Percentiles rank a stretch among this genome's conserved stretches.
phyloP scores from a whole-genome alignment of 1,139 yeast species.

The Yamadazyma taylorii region DNA sequence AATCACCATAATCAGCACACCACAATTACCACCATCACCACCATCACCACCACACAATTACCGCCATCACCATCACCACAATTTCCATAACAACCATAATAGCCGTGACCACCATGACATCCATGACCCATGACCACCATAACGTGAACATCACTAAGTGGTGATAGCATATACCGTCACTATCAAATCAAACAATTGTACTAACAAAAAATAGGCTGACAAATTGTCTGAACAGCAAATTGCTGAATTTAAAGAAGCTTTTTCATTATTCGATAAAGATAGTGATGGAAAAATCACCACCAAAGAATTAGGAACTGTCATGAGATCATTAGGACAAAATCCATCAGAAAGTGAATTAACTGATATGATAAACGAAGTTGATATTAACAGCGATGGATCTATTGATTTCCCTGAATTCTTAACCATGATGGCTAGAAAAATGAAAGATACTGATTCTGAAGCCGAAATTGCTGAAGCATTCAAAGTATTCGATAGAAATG shows the following conservation, averaged over 20 bases:
- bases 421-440: conserved; percentile 91
- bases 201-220: conserved; percentile 53
- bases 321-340: conserved; percentile 96
- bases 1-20: too few species aligned
- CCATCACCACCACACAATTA: too few species aligned
- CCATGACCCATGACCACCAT: too few species aligned
- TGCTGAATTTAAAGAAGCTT: conserved; percentile 96
- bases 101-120: too few species aligned
- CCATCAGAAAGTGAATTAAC: conserved; percentile 95
- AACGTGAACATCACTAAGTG: too few species aligned
- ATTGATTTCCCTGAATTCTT: conserved; percentile 88
- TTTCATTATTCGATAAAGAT: conserved; percentile 92
- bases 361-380: conserved; percentile 96
- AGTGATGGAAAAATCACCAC: conserved; percentile 95
- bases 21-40: too few species aligned
- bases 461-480: conserved; percentile 97
- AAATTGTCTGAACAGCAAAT: conserved; percentile 94
- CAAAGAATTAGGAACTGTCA: conserved; percentile 93
- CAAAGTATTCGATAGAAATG: conserved; percentile 91
- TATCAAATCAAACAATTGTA: not conserved
- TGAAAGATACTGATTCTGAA: conserved; percentile 94
- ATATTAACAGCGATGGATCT: conserved; percentile 90
- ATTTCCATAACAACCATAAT: too few species aligned
- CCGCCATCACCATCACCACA: too few species aligned
- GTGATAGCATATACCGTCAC: not conserved